Percentiles rank a stretch among this genome's conserved stretches.
These are phyloP conservation scores for Phytophthora capsici DNA, from an alignment of 352 stramenopile genomes.

Conservation along the genomic window DNA sequence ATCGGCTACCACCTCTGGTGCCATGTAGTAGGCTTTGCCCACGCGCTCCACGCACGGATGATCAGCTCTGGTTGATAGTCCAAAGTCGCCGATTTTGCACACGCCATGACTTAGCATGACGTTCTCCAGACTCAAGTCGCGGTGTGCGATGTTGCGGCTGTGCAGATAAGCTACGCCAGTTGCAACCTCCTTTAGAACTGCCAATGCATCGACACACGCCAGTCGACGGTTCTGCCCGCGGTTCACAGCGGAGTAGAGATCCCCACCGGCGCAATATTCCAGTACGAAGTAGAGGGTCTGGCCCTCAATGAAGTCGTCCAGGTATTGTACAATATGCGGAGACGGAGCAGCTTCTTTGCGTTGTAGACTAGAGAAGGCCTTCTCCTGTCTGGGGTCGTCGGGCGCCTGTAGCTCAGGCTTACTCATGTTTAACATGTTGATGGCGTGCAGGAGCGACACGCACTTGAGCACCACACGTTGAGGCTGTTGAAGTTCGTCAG, in stretches of 20 bases:
- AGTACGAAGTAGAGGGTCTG: slow-evolving; percentile 58
- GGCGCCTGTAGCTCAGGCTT: slow-evolving; percentile 23
- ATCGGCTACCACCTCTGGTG: slow-evolving; percentile 44
- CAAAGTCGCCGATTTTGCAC: slow-evolving; percentile 63
- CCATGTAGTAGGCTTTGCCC: slow-evolving; percentile 56
- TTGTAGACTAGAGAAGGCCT: slow-evolving; percentile 40
- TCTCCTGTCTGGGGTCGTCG: slow-evolving; percentile 58
- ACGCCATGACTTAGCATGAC: slow-evolving; percentile 33
- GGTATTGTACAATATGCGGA: slow-evolving; percentile 52
- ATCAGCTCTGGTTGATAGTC: slow-evolving; percentile 30
- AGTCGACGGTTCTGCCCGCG: slow-evolving; percentile 23
- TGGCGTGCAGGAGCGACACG: slow-evolving; percentile 47
- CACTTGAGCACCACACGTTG: slow-evolving; percentile 57
- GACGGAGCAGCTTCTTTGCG: slow-evolving; percentile 31
- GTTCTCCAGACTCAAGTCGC: slow-evolving; percentile 56
- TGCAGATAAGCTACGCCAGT: slow-evolving; percentile 35
- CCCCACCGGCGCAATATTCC: slow-evolving; percentile 43
- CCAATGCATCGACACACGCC: slow-evolving; percentile 12
- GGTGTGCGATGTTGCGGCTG: slow-evolving; percentile 32
- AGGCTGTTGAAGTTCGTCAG: slow-evolving; percentile 30
- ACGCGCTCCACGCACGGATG: slow-evolving; percentile 21
- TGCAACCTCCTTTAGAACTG: slow-evolving; percentile 36
- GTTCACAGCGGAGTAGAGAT: slow-evolving; percentile 41
- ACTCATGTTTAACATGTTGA: slow-evolving; percentile 32
- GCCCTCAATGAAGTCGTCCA: slow-evolving; percentile 53